Conservation (phyloP, 306 rosid species). For the Heteromeles arbutifolia region DNA sequence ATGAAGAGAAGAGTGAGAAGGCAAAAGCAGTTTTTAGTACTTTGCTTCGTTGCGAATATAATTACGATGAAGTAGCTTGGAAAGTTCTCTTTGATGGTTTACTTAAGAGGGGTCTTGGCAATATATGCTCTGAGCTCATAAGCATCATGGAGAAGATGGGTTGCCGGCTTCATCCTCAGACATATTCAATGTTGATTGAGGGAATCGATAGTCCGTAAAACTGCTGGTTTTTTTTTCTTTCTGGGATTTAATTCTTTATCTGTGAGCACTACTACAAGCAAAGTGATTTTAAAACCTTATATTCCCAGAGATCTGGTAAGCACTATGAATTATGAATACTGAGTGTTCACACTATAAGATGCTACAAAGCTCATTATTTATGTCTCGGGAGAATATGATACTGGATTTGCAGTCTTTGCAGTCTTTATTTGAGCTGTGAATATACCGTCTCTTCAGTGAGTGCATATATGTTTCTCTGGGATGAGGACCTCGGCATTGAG, state of each 20-base stretch:
- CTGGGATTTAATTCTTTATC: neutral
- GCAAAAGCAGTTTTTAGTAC: slow-evolving; percentile 50
- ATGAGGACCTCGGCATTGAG: slow-evolving; percentile 76
- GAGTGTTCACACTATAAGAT: neutral
- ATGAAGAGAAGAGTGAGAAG: slow-evolving; percentile 46
- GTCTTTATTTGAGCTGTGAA: neutral
- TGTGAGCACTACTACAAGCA: neutral
- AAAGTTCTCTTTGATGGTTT: slow-evolving; percentile 78
- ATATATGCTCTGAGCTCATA: slow-evolving; percentile 56
- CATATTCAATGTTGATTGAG: slow-evolving; percentile 55
- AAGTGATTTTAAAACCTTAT: neutral
- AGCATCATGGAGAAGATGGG: slow-evolving; percentile 55
- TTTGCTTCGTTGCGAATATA: slow-evolving; percentile 51
- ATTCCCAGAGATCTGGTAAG: neutral
- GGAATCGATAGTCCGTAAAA: slow-evolving; percentile 35
- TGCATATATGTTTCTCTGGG: slow-evolving; percentile 79
- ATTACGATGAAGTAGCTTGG: slow-evolving; percentile 77
- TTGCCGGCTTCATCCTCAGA: slow-evolving; percentile 61
- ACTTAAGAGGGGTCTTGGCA: slow-evolving; percentile 47
- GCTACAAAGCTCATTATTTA: neutral
- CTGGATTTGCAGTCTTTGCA: neutral
- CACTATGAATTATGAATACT: neutral
- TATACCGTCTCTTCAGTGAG: slow-evolving; percentile 8
- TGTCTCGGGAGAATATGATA: neutral
- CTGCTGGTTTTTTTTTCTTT: neutral